Conservation (phyloP, 768 basidiomycete genomes). For the Leccinum longicurvipes region DNA sequence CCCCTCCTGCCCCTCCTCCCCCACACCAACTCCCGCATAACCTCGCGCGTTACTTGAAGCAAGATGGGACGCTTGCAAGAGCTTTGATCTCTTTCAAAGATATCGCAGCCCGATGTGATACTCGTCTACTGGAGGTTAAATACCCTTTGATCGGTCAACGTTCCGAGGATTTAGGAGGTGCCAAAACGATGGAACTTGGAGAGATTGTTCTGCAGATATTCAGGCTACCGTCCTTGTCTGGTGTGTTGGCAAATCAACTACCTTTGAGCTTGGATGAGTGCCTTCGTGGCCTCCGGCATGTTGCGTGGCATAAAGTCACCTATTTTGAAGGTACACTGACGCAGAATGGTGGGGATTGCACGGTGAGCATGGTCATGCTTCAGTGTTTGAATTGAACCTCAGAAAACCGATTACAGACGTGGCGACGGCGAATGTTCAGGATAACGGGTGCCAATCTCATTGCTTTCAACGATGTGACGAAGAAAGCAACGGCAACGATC, state of each 20-base stretch:
- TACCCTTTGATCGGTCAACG: constrained; percentile 81
- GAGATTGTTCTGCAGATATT: constrained; percentile 90
- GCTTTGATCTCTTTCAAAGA: constrained; percentile 90
- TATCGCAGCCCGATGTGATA: constrained; percentile 78
- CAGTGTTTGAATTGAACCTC: neutral
- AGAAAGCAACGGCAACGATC: constrained; percentile 86
- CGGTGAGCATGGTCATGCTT: constrained; percentile 46
- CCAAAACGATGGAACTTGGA: constrained; percentile 71
- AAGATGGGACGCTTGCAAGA: constrained; percentile 84
- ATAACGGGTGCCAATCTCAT: constrained; percentile 84
- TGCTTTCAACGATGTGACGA: constrained; percentile 91
- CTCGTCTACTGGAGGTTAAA: constrained; percentile 77
- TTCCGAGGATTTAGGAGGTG: constrained; percentile 47
- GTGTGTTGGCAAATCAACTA: constrained; percentile 68
- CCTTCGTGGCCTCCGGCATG: constrained; percentile 79
- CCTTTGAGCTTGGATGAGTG: constrained; percentile 95
- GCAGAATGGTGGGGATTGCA: constrained; percentile 91
- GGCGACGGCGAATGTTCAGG: constrained; percentile 79
- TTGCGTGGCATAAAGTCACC: constrained; percentile 92
- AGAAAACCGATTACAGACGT: constrained; percentile 49
- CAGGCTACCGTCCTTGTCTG: constrained; percentile 85
- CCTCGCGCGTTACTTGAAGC: constrained; percentile 76
- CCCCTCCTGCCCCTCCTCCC: constrained; percentile 35
- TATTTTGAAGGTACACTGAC: constrained; percentile 93
- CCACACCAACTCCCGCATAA: constrained; percentile 61